A percentile compares a stretch with the other conserved stretches of the same genome.
Conservation (phyloP, 306 rosid genomes). For the Macrotyloma uniflorum region DNA sequence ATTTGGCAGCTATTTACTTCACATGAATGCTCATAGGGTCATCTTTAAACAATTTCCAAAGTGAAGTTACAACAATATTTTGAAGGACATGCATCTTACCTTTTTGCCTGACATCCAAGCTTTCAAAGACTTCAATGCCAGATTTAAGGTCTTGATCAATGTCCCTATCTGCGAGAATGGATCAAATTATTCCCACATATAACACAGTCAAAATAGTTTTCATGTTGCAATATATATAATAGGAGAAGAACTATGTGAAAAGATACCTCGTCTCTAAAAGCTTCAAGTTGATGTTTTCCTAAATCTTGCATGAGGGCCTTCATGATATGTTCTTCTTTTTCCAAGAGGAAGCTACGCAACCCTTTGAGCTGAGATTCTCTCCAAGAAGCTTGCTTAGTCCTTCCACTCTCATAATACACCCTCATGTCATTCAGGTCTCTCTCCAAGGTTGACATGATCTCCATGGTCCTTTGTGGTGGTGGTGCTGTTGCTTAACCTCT, state of each 20-base stretch:
- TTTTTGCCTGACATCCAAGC: slow-evolving; percentile 70
- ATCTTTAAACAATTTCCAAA: slow-evolving; percentile 3
- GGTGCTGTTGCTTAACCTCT: background rate
- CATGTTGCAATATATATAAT: background rate
- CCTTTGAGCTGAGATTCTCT: slow-evolving; percentile 68
- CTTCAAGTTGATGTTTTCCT: slow-evolving; percentile 72
- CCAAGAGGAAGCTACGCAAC: slow-evolving; percentile 47
- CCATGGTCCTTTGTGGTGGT: slow-evolving; percentile 4
- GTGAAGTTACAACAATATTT: background rate
- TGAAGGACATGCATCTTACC: slow-evolving; percentile 43
- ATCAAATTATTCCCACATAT: background rate
- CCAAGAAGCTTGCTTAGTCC: slow-evolving; percentile 65
- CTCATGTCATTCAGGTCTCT: slow-evolving; percentile 50
- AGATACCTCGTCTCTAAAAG: slow-evolving; percentile 83
- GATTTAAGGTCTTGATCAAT: slow-evolving; percentile 59
- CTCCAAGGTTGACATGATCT: slow-evolving; percentile 33
- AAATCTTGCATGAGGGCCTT: slow-evolving; percentile 64
- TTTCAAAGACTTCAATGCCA: slow-evolving; percentile 52
- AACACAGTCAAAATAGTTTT: background rate
- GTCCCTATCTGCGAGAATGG: slow-evolving; percentile 56
- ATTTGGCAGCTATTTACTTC: background rate
- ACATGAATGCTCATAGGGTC: background rate
- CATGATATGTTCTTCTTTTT: slow-evolving; percentile 55
- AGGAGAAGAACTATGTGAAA: background rate
- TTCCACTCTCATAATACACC: slow-evolving; percentile 53